Percentiles rank a stretch among this genome's conserved stretches.
phyloP scores from a whole-genome alignment of 2,329 filamentous ascomycete species.

The Aureobasidium vineae region DNA sequence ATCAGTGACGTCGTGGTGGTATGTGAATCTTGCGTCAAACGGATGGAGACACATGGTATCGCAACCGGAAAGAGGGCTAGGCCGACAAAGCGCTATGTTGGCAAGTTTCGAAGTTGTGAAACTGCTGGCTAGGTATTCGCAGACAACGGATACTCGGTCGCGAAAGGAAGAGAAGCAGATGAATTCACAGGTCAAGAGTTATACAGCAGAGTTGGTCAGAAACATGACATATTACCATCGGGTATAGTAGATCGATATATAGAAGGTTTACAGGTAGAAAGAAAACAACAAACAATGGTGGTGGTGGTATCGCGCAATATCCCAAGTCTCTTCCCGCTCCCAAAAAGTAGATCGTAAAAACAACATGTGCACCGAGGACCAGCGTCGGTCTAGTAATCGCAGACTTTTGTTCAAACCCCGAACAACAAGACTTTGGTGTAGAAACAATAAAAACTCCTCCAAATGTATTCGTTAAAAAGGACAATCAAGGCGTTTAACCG shows the following conservation, averaged over 20 bases:
- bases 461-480: conserved; percentile 1
- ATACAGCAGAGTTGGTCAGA: background rate
- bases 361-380: conserved; percentile 20
- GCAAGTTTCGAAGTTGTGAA: background rate
- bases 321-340: conserved; percentile 16
- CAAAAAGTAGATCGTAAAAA: background rate
- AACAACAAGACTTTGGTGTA: conserved; percentile 10
- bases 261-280: conserved; percentile 1
- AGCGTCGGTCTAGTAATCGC: conserved; percentile 17
- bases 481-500: background rate
- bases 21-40: background rate
- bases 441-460: background rate
- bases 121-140: background rate
- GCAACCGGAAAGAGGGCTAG: background rate
- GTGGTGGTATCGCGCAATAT: conserved; percentile 25
- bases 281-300: background rate
- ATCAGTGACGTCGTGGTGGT: background rate
- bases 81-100: background rate
- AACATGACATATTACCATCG: conserved; percentile 4
- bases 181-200: background rate
- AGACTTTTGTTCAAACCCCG: conserved; percentile 14
- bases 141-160: background rate
- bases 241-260: conserved; percentile 10
- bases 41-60: background rate
- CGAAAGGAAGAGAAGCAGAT: background rate